Base-by-base conservation (phyloP, 352 stramenopile genomes). In the Phytophthora sojae region DNA sequence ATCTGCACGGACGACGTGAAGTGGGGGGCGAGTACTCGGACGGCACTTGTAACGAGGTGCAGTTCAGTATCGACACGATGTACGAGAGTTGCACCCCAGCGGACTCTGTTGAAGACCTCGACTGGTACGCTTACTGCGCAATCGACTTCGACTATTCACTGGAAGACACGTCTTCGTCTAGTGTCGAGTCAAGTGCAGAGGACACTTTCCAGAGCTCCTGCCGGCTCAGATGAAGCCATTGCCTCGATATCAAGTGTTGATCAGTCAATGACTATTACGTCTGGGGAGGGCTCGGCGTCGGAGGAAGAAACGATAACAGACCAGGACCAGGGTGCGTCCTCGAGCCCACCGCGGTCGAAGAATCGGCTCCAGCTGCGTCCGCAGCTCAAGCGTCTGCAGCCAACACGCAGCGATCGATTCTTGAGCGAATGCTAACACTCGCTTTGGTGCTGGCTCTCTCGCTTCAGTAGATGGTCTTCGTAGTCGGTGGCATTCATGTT, bases 401-500 rank as follows among this genome's bases (percentile, higher is more conserved):
- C 32, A 39, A 15, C 32, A 39, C 32, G 2, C 12, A 39, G 12
- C n/a, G 11, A 11, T 17, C 42, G 8, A 54, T 67, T 67, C 12
- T 61, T 57, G 17, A n/a, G 14, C 1, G 57, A 72, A 47, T 67
- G 62, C 19, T 72, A 4, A 39, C 32, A 39, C 32, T 39, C 32
- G 12, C 32, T 15, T 39, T 39, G 8, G 32, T 39, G 32, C 8
- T 15, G 32, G 8, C 12, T 12, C 32, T 39, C 32, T 9, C 32
- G 32, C 12, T 39, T 12, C 32, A 15, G 32, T 39, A 39, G 32
- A 39, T 39, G 9, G 25, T 4, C 25, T 29, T 4, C 25, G 2
- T 29, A 29, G 2, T 29, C 4, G 25, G 25, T 4, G n/a, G n/a
- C n/a, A n/a, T 29, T 29, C 25, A 29, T 29, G 25, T 29, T 29